Evolutionary conservation across 495 filamentous ascomycete genomes (phyloP), one percentile per base, ranked within the genome.

Genomic region (Entonaema liquescens): DNA sequence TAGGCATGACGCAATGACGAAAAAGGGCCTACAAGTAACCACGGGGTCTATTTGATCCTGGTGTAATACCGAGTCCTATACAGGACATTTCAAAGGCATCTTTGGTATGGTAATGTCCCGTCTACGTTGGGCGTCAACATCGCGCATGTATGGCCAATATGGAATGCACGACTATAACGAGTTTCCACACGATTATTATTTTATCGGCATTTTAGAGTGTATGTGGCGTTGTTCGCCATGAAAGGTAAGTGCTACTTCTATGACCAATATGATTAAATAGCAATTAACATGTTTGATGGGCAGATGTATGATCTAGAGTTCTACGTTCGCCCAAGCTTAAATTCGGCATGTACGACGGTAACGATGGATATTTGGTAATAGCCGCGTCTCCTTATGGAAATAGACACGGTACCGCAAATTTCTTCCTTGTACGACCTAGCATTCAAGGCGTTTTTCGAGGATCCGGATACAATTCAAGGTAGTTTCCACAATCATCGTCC

Each of bases 91-190:
- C 50, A 68, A 73, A 62, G 55, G 60, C 56, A 17, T 19, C 42
- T 5, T 49, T 40, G 19, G 42, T 38, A 44, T 8, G 59, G 21
- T 42, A 31, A 19, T 44, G 60, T n/a, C n/a, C n/a, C 38, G 38
- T 40, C 65, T 65, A 55, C 49, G 29, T 61, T 15, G 19, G 25
- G 38, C 29, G 35, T 47, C 56, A 49, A 56, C 5, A 26, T 59
- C 56, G 60, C 38, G 60, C 54, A 65, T 61, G 60, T 68, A 68
- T 55, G 64, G 59, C 60, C 50, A 68, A 55, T 36, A 72, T 57
- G 65, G 56, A 47, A 65, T 73, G 57, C 57, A 73, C 26, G 70
- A 73, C 15, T 59, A 65, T 65, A 23, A 72, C 31, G 69, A 72
- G 8, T 63, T 72, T 67, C 55, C 55, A 40, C 29, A 61, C 59